Conservation (phyloP, 176 grass and related monocot species). For the maize (Zea mays) region Zm-B73-REFERENCE-NAM-5.0 NC_050102.1:19139001-19139500, state of each 20-base stretch:
- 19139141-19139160: constrained; percentile 99
- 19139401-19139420: constrained; percentile 27
- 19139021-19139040: constrained; percentile 99
- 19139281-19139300: constrained; percentile 78
- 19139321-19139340: constrained; percentile 80
- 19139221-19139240: constrained; percentile 32
- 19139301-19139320: constrained; percentile 79
- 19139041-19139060: constrained; percentile 88
- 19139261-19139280: constrained; percentile 24
- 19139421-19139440: not conserved
- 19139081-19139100: constrained; percentile 93
- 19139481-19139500: constrained; percentile 86
- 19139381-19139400: constrained; percentile 78
- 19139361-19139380: constrained; percentile 88
- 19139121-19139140: constrained; percentile 99
- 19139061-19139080: constrained; percentile 93
- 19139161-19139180: constrained; percentile 94
- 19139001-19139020: constrained; percentile 80
- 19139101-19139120: constrained; percentile 87
- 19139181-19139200: constrained; percentile 94
- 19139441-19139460: not conserved
- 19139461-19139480: constrained; percentile 61
- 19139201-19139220: constrained; percentile 48
- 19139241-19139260: constrained; percentile 20
- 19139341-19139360: constrained; percentile 99